Evolutionary conservation across 179 eudicot genomes (phyloP).

Genomic region (Spergularia azorica): DNA sequence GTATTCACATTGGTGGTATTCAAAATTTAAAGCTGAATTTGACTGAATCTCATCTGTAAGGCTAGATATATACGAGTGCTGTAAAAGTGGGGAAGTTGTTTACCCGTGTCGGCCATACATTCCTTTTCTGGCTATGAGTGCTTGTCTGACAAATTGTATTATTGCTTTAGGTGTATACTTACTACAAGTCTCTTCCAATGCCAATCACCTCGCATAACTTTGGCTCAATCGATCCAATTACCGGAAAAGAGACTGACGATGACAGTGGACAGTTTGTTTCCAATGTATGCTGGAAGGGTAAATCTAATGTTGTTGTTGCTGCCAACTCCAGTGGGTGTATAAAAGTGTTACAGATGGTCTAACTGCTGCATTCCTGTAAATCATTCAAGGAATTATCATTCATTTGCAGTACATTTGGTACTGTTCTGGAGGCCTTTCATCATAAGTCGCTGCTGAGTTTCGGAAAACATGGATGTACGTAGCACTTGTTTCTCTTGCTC

Average conservation of each 20-base stretch:
- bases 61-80: too few species aligned
- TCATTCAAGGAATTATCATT: background rate
- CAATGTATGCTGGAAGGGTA: slow-evolving; percentile 90
- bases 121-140: background rate
- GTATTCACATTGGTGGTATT: too few species aligned
- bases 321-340: slow-evolving; percentile 91
- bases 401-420: slow-evolving; percentile 6
- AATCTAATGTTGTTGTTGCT: slow-evolving; percentile 79
- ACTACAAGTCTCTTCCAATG: slow-evolving; percentile 84
- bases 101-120: too few species aligned
- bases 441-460: background rate
- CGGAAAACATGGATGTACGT: background rate
- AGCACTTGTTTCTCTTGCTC: slow-evolving; percentile 8
- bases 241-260: slow-evolving; percentile 88
- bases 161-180: slow-evolving; percentile 59
- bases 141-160: slow-evolving; percentile 14
- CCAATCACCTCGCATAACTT: slow-evolving; percentile 89
- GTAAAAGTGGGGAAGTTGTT: too few species aligned
- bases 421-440: background rate
- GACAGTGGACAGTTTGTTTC: slow-evolving; percentile 92
- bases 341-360: slow-evolving; percentile 84
- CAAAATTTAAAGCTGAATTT: too few species aligned
- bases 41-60: too few species aligned
- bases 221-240: slow-evolving; percentile 84
- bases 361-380: slow-evolving; percentile 16